phyloP scores from a whole-genome alignment of 164 flowering plant genomes.

The Hamamelis virginiana region DNA sequence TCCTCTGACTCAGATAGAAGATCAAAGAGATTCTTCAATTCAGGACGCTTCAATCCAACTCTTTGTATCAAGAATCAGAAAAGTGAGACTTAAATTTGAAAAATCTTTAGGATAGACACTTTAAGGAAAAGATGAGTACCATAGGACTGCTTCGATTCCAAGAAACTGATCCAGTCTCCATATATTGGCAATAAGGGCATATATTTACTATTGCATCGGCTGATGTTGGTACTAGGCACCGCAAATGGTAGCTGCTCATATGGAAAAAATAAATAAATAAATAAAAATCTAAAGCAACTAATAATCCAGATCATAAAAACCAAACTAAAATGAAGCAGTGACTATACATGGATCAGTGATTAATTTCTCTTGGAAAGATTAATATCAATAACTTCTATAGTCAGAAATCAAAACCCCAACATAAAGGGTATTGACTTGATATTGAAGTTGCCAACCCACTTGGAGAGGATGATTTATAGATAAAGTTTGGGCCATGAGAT shows the following conservation, averaged over 20 bases:
- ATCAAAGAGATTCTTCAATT: slow-evolving; percentile 41
- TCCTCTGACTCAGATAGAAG: slow-evolving; percentile 49
- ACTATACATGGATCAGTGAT: not conserved
- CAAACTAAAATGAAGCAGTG: not conserved
- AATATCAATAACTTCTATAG: too few relatives aligned
- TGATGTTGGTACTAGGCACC: slow-evolving; percentile 36
- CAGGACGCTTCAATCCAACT: slow-evolving; percentile 42
- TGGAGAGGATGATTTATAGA: too few relatives aligned
- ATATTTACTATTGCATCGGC: slow-evolving; percentile 21
- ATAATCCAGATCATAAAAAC: not conserved
- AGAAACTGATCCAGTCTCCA: slow-evolving; percentile 36
- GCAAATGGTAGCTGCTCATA: slow-evolving; percentile 64
- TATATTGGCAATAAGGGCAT: slow-evolving; percentile 59
- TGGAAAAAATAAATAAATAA: not conserved
- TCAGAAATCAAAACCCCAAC: not conserved
- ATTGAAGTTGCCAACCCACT: not conserved
- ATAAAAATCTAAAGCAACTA: not conserved
- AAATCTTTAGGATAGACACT: not conserved
- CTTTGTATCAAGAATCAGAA: slow-evolving; percentile 34
- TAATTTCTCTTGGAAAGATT: not conserved
- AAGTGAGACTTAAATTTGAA: not conserved
- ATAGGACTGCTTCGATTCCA: slow-evolving; percentile 32
- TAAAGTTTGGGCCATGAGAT: too few relatives aligned
- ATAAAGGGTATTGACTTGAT: not conserved
- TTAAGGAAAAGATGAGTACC: slow-evolving; percentile 35